Evolutionary conservation across 352 stramenopile species (phyloP).

Genomic region (Phytophthora meadii): DNA sequence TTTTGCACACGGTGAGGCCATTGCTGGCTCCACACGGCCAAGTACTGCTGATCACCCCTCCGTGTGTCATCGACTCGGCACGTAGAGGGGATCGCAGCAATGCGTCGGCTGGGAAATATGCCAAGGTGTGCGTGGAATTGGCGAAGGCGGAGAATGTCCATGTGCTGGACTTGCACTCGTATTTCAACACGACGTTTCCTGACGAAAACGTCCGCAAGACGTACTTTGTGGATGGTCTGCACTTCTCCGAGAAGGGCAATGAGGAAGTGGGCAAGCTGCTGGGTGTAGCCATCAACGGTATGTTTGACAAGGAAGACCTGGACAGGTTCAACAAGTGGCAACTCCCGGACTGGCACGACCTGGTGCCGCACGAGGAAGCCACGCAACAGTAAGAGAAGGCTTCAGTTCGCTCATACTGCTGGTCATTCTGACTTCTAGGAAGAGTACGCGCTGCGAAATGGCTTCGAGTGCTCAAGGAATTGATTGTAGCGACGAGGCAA

Average conservation of each 20-base stretch:
- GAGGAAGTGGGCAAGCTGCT: conserved; percentile 39
- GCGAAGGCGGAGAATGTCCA: conserved; percentile 41
- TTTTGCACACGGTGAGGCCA: conserved; percentile 36
- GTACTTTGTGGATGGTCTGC: conserved; percentile 58
- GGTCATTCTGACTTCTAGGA: too few relatives aligned
- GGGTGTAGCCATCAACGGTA: conserved; percentile 33
- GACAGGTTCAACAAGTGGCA: conserved; percentile 43
- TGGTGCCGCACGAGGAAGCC: conserved; percentile 27
- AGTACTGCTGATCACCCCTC: conserved; percentile 44
- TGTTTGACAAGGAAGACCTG: conserved; percentile 37
- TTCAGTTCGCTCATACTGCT: neutral
- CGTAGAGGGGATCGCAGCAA: conserved; percentile 55
- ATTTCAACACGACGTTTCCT: conserved; percentile 55
- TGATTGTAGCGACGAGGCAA: conserved; percentile 16
- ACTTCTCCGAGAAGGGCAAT: conserved; percentile 64
- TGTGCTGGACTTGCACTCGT: conserved; percentile 58
- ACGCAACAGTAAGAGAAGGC: neutral
- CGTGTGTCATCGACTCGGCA: conserved; percentile 47
- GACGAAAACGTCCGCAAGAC: conserved; percentile 32
- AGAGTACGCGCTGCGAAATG: neutral
- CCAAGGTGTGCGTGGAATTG: conserved; percentile 50
- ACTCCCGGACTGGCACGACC: conserved; percentile 50
- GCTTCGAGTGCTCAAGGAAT: neutral
- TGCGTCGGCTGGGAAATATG: conserved; percentile 51
- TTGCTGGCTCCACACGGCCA: conserved; percentile 31